These are phyloP conservation scores for Ophiocordyceps robertsii DNA, from an alignment of 2,329 filamentous ascomycete genomes.

Conservation along the genomic window DNA sequence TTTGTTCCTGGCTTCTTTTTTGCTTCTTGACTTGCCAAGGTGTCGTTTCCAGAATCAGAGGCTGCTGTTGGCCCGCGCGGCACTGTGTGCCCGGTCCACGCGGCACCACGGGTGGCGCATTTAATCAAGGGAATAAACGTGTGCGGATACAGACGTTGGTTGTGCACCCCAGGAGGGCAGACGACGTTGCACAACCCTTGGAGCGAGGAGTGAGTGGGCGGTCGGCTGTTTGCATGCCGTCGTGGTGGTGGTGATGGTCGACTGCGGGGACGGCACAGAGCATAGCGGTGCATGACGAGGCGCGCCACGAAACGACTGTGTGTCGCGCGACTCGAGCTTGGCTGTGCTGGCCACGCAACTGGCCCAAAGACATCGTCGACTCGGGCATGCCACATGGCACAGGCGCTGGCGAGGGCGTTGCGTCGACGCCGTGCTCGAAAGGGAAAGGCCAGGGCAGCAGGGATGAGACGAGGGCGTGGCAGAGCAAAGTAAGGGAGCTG, in stretches of 20 bases:
- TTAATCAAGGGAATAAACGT: background rate
- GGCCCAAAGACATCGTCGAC: background rate
- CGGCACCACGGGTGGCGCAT: background rate
- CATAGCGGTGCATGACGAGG: no score
- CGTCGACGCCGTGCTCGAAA: background rate
- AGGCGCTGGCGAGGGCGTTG: background rate
- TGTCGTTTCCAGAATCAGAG: background rate
- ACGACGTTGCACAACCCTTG: background rate
- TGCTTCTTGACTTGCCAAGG: background rate
- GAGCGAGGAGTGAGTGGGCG: no score
- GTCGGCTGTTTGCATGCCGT: background rate
- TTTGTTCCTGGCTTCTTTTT: background rate
- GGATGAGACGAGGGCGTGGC: slow-evolving; percentile 1
- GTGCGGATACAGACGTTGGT: background rate
- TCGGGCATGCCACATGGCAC: slow-evolving; percentile 1
- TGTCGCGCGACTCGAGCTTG: no score
- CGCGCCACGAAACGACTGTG: no score
- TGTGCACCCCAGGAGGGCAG: background rate
- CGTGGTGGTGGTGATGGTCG: background rate
- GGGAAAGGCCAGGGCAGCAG: background rate
- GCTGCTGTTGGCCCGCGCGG: background rate
- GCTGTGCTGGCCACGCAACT: no score
- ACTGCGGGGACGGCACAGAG: background rate
- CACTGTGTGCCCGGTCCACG: background rate
- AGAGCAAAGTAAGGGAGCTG: no score